These are phyloP conservation scores for Saturnispora sanitii DNA, from an alignment of 805 yeast species.

Conservation along the genomic window DNA sequence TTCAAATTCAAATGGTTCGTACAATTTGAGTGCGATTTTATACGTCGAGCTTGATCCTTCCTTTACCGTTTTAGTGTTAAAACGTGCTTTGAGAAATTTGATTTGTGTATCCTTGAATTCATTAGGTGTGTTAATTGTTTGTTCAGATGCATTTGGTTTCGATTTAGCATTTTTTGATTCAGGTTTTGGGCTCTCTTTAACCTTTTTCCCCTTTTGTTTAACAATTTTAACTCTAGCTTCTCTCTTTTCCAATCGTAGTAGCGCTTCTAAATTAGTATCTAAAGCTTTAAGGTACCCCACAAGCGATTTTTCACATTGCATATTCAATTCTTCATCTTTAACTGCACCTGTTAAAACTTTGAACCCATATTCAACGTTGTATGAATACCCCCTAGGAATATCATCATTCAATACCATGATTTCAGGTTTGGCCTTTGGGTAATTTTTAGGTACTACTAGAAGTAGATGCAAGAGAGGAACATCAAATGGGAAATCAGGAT, in stretches of 20 bases:
- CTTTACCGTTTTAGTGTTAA: slow-evolving; percentile 15
- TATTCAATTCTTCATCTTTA: slow-evolving; percentile 28
- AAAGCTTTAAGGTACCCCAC: slow-evolving; percentile 45
- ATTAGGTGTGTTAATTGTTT: not conserved
- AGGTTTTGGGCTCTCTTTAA: slow-evolving; percentile 1
- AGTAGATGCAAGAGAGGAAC: slow-evolving; percentile 42
- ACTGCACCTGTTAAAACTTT: slow-evolving; percentile 16
- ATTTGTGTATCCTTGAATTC: slow-evolving; percentile 19
- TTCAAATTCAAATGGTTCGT: slow-evolving; percentile 23
- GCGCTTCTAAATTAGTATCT: slow-evolving; percentile 48
- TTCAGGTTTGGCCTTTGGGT: slow-evolving; percentile 43
- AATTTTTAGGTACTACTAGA: slow-evolving; percentile 43
- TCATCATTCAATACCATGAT: slow-evolving; percentile 54
- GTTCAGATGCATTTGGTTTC: slow-evolving; percentile 6
- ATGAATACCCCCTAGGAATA: slow-evolving; percentile 58
- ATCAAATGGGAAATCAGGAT: slow-evolving; percentile 67
- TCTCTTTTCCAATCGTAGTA: slow-evolving; percentile 48
- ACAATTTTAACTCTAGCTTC: slow-evolving; percentile 51
- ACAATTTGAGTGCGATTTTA: slow-evolving; percentile 20
- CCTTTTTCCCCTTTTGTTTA: slow-evolving; percentile 17
- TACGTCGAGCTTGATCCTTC: slow-evolving; percentile 24
- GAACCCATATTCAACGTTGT: slow-evolving; percentile 61
- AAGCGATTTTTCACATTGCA: slow-evolving; percentile 24
- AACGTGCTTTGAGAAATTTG: slow-evolving; percentile 21
- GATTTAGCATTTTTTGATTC: slow-evolving; percentile 5